phyloP scores from a whole-genome alignment of 108 stramenopile species.

The Parietichytrium sp. region DNA sequence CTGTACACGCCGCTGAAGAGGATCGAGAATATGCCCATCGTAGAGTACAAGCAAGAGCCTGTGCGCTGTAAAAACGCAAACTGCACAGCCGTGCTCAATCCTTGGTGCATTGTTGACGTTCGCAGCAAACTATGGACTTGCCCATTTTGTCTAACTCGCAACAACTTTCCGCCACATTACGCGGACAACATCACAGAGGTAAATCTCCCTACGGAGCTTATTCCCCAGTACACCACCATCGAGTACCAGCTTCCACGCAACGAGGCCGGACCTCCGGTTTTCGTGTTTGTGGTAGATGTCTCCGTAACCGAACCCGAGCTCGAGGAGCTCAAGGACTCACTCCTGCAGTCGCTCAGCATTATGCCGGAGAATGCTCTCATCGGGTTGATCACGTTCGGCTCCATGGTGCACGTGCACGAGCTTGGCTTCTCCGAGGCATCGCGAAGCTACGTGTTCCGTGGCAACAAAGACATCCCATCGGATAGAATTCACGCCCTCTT shows the following conservation, averaged over 20 bases:
- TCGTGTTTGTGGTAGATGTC: conserved; percentile 94
- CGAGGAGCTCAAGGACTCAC: conserved; percentile 83
- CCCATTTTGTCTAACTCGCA: conserved; percentile 93
- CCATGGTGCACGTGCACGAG: conserved; percentile 95
- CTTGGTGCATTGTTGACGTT: conserved; percentile 78
- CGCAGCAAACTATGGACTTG: conserved; percentile 91
- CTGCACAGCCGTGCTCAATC: conserved; percentile 93
- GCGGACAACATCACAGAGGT: conserved; percentile 95
- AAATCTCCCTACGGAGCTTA: conserved; percentile 96
- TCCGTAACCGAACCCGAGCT: conserved; percentile 90
- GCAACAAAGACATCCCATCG: conserved; percentile 61
- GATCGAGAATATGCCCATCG: conserved; percentile 70
- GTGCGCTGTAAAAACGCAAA: conserved; percentile 83
- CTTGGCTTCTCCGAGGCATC: conserved; percentile 84
- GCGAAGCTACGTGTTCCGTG: conserved; percentile 87
- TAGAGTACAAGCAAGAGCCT: conserved; percentile 97
- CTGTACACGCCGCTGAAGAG: conserved; percentile 94
- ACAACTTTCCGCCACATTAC: conserved; percentile 99
- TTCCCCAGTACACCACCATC: conserved; percentile 94
- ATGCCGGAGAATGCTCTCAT: conserved; percentile 90
- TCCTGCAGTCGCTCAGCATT: conserved; percentile 85
- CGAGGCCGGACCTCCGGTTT: conserved; percentile 82
- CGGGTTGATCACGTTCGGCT: conserved; percentile 94
- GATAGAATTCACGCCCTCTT: conserved; percentile 7
- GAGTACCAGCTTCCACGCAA: conserved; percentile 93